phyloP scores from a whole-genome alignment of 2,329 filamentous ascomycete genomes.

The Penicillium sumatraense region DNA sequence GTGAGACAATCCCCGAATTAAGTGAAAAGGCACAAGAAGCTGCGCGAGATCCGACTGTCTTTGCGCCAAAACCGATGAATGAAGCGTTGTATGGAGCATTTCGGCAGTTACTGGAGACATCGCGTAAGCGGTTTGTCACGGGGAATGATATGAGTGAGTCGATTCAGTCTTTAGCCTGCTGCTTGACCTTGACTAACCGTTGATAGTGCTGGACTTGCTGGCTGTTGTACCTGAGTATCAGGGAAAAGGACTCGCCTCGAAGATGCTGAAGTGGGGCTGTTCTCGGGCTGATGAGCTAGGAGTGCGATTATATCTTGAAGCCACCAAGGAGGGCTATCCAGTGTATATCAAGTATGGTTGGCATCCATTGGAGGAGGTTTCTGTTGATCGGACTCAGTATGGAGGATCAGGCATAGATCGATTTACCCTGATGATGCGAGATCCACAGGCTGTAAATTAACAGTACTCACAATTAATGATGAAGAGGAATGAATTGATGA shows the following conservation, averaged over 20 bases:
- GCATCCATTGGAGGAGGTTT: slow-evolving; percentile 41
- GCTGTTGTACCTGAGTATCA: slow-evolving; percentile 50
- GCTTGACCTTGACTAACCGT: background rate
- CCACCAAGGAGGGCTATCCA: slow-evolving; percentile 52
- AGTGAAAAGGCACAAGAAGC: slow-evolving; percentile 48
- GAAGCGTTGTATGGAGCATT: slow-evolving; percentile 42
- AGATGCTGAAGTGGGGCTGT: slow-evolving; percentile 55
- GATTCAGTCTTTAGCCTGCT: too few species aligned
- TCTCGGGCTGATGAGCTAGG: slow-evolving; percentile 51
- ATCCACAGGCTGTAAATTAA: slow-evolving; percentile 9
- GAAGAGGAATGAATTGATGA: background rate
- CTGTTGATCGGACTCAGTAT: slow-evolving; percentile 40
- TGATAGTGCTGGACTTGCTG: slow-evolving; percentile 51
- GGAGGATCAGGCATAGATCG: slow-evolving; percentile 25
- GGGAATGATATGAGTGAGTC: slow-evolving; percentile 32
- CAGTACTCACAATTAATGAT: background rate
- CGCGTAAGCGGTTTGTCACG: slow-evolving; percentile 21
- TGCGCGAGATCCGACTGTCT: slow-evolving; percentile 37
- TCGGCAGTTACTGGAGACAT: slow-evolving; percentile 19
- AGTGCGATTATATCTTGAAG: slow-evolving; percentile 55
- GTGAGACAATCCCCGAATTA: slow-evolving; percentile 29
- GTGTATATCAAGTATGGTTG: slow-evolving; percentile 58
- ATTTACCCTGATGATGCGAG: slow-evolving; percentile 33
- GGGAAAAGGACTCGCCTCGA: slow-evolving; percentile 52
- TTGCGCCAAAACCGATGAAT: slow-evolving; percentile 51